Conservation (phyloP, 441 rosid species). For the Pelargonium fulgidum region DNA sequence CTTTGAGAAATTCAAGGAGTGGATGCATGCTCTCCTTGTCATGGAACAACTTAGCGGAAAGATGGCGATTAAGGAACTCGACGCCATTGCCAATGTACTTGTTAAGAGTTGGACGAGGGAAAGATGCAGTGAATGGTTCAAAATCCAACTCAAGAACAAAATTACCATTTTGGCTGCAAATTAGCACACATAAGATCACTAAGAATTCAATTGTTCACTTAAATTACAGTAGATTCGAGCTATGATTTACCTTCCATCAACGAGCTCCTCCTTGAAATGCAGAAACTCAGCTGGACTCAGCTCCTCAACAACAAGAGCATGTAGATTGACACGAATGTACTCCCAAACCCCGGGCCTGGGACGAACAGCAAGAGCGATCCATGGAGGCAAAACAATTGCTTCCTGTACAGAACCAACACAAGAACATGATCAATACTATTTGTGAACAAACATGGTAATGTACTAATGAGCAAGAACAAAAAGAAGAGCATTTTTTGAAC, state of each 20-base stretch:
- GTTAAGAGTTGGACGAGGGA: conserved; percentile 81
- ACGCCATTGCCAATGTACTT: conserved; percentile 93
- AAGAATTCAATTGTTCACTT: background rate
- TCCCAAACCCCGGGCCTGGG: conserved; percentile 98
- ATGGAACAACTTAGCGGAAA: conserved; percentile 84
- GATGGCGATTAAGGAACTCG: conserved; percentile 94
- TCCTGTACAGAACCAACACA: conserved; percentile 41
- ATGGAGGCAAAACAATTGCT: conserved; percentile 79
- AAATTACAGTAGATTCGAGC: too few relatives aligned
- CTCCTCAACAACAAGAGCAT: conserved; percentile 77
- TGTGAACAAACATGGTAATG: background rate
- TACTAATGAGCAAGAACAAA: background rate
- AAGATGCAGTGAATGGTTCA: conserved; percentile 74
- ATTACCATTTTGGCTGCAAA: conserved; percentile 60
- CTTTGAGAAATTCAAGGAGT: conserved; percentile 68
- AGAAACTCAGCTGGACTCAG: conserved; percentile 63
- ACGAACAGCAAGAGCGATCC: conserved; percentile 88
- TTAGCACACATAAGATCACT: background rate
- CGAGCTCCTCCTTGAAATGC: conserved; percentile 85
- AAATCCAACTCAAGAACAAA: conserved; percentile 86
- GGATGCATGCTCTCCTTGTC: conserved; percentile 91
- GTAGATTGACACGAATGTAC: conserved; percentile 68
- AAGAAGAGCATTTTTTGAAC: background rate
- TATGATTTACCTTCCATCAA: conserved; percentile 57
- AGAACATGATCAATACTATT: background rate